Conservation (phyloP, 768 basidiomycete genomes). For the Suillus tomentosus region DNA sequence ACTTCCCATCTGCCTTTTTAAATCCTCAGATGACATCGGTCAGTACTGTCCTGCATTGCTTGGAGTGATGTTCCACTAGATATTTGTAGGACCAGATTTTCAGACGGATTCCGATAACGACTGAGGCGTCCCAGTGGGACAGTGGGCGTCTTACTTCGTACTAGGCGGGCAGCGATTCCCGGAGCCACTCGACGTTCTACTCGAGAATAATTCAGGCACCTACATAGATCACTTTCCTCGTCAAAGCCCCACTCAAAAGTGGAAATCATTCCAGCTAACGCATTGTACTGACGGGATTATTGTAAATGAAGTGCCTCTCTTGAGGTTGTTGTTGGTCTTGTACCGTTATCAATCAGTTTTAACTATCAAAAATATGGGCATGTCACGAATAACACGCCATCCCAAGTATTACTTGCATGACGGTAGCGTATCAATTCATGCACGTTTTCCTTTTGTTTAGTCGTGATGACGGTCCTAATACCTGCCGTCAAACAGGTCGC, state of each 20-base stretch:
- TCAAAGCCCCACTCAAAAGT: neutral
- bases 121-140: too few relatives aligned
- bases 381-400: neutral
- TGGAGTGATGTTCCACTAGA: neutral
- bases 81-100: neutral
- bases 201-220: neutral
- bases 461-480: neutral
- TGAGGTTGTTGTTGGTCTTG: neutral
- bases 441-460: conserved; percentile 1
- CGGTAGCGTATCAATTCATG: conserved; percentile 3
- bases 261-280: neutral
- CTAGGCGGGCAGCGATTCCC: neutral
- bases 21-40: neutral
- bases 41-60: neutral
- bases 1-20: neutral
- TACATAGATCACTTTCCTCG: neutral
- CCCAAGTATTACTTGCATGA: conserved; percentile 1
- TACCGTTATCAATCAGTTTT: neutral
- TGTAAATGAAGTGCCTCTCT: neutral
- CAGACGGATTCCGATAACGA: neutral
- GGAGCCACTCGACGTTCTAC: neutral
- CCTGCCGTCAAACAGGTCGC: conserved; percentile 33
- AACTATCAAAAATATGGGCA: neutral
- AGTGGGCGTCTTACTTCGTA: neutral
- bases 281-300: too few relatives aligned